Conservation (phyloP, 371 early-diverging fungal species). For the Rhizomucor miehei region DNA sequence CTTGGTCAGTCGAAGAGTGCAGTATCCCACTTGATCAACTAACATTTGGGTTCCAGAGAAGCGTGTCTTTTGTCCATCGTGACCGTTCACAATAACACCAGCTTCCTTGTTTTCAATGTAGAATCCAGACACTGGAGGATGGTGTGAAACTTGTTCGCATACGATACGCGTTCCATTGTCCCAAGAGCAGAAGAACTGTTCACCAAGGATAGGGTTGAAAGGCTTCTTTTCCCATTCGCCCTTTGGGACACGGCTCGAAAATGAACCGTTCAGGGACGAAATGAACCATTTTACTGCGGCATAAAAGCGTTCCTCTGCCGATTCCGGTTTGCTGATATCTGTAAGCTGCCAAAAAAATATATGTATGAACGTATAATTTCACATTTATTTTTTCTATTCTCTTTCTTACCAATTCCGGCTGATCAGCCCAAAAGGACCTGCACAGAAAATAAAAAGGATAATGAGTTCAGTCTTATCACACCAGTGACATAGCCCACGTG, state of each 20-base stretch:
- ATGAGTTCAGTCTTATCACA: constrained; percentile 1
- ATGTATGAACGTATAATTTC: background rate
- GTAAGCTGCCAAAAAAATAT: constrained; percentile 23
- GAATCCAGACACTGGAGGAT: constrained; percentile 75
- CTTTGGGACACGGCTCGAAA: constrained; percentile 65
- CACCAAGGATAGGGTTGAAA: constrained; percentile 85
- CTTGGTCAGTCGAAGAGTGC: constrained; percentile 54
- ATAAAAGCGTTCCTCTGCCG: constrained; percentile 69
- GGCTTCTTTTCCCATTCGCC: constrained; percentile 83
- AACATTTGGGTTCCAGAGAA: constrained; percentile 76
- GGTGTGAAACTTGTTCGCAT: constrained; percentile 79
- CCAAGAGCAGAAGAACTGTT: constrained; percentile 74
- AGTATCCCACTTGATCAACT: constrained; percentile 76
- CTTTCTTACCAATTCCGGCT: constrained; percentile 37
- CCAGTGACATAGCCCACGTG: constrained; percentile 1
- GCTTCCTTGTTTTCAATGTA: constrained; percentile 70
- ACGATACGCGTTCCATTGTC: constrained; percentile 62
- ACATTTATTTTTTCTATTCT: background rate
- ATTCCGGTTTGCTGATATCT: constrained; percentile 54
- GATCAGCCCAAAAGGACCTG: constrained; percentile 48
- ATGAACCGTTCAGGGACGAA: constrained; percentile 74
- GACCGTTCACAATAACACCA: constrained; percentile 69
- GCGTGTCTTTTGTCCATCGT: constrained; percentile 81
- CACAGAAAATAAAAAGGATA: constrained; percentile 9
- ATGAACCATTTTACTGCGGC: constrained; percentile 77